Base-by-base conservation (phyloP, 176 grass and related monocot species). In the Oryza coarctata region DNA sequence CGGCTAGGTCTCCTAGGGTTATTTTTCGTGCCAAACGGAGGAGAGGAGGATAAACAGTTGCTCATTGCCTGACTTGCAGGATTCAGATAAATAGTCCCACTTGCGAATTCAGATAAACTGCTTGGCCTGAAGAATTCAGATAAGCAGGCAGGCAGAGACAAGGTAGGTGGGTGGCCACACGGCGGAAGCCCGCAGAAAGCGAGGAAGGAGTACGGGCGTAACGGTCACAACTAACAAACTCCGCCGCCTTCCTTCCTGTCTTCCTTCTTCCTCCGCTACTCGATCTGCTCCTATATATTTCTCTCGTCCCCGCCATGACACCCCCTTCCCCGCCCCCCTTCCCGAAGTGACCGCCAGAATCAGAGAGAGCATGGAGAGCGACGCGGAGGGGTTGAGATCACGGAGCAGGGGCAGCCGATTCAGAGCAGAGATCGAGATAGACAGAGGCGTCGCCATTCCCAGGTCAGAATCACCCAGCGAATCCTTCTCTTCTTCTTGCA, bases 361-460 rank as follows among this genome's bases (percentile, higher is more conserved):
- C 31, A 26, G 32, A 68, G 65, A 35, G 20, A 9, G 64, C 40
- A 50, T 29, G 75, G 67, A 73, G 84, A 34, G 4, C 68, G n/a
- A 31, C 73, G 15, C 6, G 74, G 79, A 66, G 72, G 75, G 63
- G 12, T 65, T 18, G 65, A 17, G 35, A 70, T 4, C 2, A 5
- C 83, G 73, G 47, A 69, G 31, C 28, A 71, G 76, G 7, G 70
- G 70, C 41, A 30, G 44, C 70, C 38, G 76, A 7, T 38, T 80
- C 70, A 87, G 81, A 63, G 63, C 64, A 25, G 89, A 84, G 76
- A 83, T 90, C 39, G 73, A 82, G 83, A 77, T 82, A 60, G 88
- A 86, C 73, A n/a, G 28, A 38, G 66, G 83, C 5, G 13, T 81
- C 9, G 27, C 45, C 3, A 43, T 86, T 82, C 35, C 73, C 66